Percentiles rank a stretch among this genome's conserved stretches.
Evolutionary conservation across 2,329 filamentous ascomycete species (phyloP).

Genomic region (Phaeophleospora eucalypticola): DNA sequence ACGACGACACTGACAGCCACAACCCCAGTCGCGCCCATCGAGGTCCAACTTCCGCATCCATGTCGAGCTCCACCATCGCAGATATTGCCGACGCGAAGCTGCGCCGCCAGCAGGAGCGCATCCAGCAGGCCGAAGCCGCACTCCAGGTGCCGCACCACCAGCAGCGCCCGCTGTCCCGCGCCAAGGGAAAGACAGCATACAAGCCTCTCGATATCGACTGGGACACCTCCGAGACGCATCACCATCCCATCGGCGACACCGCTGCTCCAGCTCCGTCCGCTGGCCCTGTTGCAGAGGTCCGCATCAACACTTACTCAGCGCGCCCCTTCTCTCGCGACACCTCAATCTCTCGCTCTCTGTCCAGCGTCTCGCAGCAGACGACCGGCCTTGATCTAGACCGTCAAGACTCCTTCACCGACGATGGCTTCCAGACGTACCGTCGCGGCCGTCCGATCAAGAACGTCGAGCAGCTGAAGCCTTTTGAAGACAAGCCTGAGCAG

Average conservation of each 20-base stretch:
- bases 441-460: conserved; percentile 5
- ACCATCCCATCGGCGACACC: conserved; percentile 5
- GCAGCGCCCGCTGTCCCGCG: conserved; percentile 20
- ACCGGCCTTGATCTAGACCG: conserved; percentile 17
- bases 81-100: conserved; percentile 29
- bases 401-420: conserved; percentile 19
- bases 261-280: conserved; percentile 5
- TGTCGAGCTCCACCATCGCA: conserved; percentile 13
- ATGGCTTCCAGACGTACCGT: conserved; percentile 31
- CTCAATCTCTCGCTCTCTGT: conserved; percentile 26
- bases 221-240: conserved; percentile 7
- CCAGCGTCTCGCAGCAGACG: conserved; percentile 26
- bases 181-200: conserved; percentile 24
- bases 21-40: not conserved
- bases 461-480: conserved; percentile 17
- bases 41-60: conserved; percentile 3
- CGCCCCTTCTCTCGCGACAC: conserved; percentile 26
- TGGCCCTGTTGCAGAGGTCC: conserved; percentile 21
- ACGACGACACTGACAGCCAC: not conserved
- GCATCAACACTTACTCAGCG: conserved; percentile 31
- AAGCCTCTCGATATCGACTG: conserved; percentile 26
- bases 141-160: conserved; percentile 12
- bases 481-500: conserved; percentile 26
- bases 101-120: conserved; percentile 32
- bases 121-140: conserved; percentile 27